These are phyloP conservation scores for Phyllosticta ampelicida DNA, from an alignment of 2,329 filamentous ascomycete genomes.

Conservation along the genomic window DNA sequence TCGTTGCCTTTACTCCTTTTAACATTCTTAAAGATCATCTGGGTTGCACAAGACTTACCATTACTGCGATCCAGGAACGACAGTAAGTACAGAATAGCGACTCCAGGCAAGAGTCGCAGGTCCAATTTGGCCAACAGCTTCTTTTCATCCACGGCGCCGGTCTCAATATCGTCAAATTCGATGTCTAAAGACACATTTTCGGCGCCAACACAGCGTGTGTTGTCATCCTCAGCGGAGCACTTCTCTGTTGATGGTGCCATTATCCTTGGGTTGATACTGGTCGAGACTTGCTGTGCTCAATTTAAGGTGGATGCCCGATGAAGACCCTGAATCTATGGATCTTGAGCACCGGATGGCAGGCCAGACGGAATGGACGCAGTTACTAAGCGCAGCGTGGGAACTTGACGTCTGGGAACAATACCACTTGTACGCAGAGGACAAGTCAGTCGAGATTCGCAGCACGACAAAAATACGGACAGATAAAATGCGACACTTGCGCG, in stretches of 20 bases:
- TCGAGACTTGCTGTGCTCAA: not conserved
- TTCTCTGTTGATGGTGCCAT: not conserved
- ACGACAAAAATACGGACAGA: not conserved
- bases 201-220: not conserved
- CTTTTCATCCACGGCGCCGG: constrained; percentile 42
- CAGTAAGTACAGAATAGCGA: constrained; percentile 32
- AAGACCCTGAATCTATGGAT: not conserved
- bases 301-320: not conserved
- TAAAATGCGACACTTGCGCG: not conserved
- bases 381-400: not conserved
- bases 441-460: not conserved
- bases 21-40: not conserved
- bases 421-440: not conserved
- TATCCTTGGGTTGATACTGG: not conserved
- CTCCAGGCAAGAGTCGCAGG: constrained; percentile 30
- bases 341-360: not conserved
- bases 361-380: not conserved
- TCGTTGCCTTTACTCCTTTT: not conserved
- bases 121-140: constrained; percentile 48
- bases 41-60: constrained; percentile 14
- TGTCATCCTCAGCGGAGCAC: not conserved
- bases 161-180: constrained; percentile 15
- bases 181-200: not conserved
- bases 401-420: not conserved
- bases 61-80: constrained; percentile 29